phyloP scores from a whole-genome alignment of 257 asterid genomes.

The Leptodermis oblonga region DNA sequence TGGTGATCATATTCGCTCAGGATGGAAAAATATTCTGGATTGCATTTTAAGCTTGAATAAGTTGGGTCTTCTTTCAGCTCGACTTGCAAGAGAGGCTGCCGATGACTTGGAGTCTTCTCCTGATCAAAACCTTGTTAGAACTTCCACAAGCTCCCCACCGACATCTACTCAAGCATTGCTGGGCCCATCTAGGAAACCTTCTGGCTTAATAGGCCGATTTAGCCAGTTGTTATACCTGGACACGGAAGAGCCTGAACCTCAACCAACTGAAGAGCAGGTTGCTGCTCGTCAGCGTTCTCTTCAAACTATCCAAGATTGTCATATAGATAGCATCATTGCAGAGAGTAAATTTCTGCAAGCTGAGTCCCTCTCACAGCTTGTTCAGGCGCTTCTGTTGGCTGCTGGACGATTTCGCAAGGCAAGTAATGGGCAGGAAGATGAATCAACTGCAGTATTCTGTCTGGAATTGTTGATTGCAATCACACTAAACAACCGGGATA shows the following conservation, averaged over 20 bases:
- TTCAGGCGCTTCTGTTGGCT: slow-evolving; percentile 70
- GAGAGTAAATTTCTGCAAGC: slow-evolving; percentile 91
- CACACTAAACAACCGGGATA: slow-evolving; percentile 71
- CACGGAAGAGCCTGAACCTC: slow-evolving; percentile 72
- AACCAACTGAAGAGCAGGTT: slow-evolving; percentile 77
- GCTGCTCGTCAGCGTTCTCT: slow-evolving; percentile 72
- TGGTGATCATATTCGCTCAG: slow-evolving; percentile 74
- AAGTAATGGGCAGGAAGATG: slow-evolving; percentile 51
- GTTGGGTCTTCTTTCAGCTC: slow-evolving; percentile 83
- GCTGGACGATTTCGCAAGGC: slow-evolving; percentile 54
- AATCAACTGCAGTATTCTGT: slow-evolving; percentile 70
- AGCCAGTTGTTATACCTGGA: slow-evolving; percentile 75
- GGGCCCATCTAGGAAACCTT: slow-evolving; percentile 61
- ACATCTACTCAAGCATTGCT: too few species aligned
- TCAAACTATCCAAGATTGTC: slow-evolving; percentile 77
- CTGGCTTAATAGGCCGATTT: slow-evolving; percentile 83
- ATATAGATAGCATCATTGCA: slow-evolving; percentile 74
- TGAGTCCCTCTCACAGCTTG: slow-evolving; percentile 78
- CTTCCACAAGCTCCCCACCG: slow-evolving; percentile 36
- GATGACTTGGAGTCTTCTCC: slow-evolving; percentile 56
- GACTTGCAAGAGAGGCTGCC: slow-evolving; percentile 76
- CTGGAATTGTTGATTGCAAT: slow-evolving; percentile 79
- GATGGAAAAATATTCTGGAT: slow-evolving; percentile 91
- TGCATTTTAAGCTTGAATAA: slow-evolving; percentile 84
- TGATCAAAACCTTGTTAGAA: slow-evolving; percentile 41